Evolutionary conservation across 2,329 filamentous ascomycete genomes (phyloP), one percentile per base, ranked within the genome.

Genomic region (Aspergillus flavus): DNA sequence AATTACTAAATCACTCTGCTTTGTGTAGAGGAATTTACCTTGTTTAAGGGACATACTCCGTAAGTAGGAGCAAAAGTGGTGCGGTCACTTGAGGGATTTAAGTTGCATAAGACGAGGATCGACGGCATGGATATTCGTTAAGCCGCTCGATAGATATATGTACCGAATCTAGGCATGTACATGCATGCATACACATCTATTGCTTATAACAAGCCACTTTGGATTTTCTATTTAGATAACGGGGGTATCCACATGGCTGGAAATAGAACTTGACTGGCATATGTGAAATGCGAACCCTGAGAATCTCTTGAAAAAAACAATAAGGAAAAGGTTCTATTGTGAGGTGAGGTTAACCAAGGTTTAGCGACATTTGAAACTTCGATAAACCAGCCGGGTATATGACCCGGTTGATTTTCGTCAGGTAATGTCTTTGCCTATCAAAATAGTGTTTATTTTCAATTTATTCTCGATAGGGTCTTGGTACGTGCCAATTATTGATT

Each of bases 61-160:
- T 21, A 9, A n/a, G 7, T 41, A 41, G 39, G 16, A 16, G 14
- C 34, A 36, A 7, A 36, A 28, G 26, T 28, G 26, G 26, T 28
- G 39, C 9, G 39, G 19, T 16, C 12, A 32, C 19, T 52, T 52
- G 48, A 52, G 48, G 48, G 63, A 55, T 59, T 62, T 65, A 63
- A 61, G 59, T 61, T 68, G 65, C 66, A 65, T 68, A 58, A 60
- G 57, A 32, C 48, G 57, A 54, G 32, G 65, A 67, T 68, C 66
- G 61, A 64, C 63, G 56, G 32, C 58, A 62, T 61, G 65, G 65
- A 52, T 66, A 57, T 28, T 60, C 45, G 14, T 55, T 63, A 52
- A 30, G 19, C 26, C 26, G 48, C 14, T 48, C 11, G 21, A 28
- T 23, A 23, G 21, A 28, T 23, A 23, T 52, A n/a, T 32, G 26